Conservation (phyloP, 139 green algal genomes). For the Chlorella sp. region DNA sequence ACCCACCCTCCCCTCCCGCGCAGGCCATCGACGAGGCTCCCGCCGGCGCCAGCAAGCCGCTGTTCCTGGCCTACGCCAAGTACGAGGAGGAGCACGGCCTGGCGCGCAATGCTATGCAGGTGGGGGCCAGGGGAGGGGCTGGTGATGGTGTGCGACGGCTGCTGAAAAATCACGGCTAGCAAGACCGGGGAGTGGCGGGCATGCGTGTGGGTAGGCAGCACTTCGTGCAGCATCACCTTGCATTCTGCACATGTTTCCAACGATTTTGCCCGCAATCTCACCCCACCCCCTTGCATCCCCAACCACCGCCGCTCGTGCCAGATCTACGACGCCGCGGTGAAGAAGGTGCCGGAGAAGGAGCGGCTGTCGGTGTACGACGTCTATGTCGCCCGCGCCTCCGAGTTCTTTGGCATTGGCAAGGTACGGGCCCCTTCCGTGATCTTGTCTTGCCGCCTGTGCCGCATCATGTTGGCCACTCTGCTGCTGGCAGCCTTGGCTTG, state of each 20-base stretch:
- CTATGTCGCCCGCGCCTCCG: slow-evolving; percentile 87
- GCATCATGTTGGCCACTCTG: too few species aligned
- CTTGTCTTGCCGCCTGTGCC: too few species aligned
- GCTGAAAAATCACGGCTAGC: too few species aligned
- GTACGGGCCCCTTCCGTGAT: slow-evolving; percentile 46
- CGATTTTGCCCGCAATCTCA: too few species aligned
- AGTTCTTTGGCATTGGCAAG: slow-evolving; percentile 97
- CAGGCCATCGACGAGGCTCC: slow-evolving; percentile 66
- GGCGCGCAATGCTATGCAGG: slow-evolving; percentile 90
- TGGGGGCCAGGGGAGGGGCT: too few species aligned
- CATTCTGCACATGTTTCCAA: too few species aligned
- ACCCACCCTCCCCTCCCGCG: background rate
- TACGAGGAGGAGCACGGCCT: slow-evolving; percentile 96
- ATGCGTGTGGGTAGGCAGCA: too few species aligned
- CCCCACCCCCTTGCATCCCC: background rate
- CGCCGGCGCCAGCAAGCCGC: slow-evolving; percentile 68
- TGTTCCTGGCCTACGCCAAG: slow-evolving; percentile 87
- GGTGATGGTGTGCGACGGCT: too few species aligned
- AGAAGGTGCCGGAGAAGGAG: slow-evolving; percentile 78
- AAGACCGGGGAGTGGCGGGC: too few species aligned
- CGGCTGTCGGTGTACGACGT: slow-evolving; percentile 86
- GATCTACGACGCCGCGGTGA: slow-evolving; percentile 78
- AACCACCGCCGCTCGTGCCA: background rate
- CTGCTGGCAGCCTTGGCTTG: too few species aligned
- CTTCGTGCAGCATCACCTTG: too few species aligned